These are phyloP conservation scores for Sclerotinia subarctica DNA, from an alignment of 2,329 filamentous ascomycete species.

Conservation along the genomic window DNA sequence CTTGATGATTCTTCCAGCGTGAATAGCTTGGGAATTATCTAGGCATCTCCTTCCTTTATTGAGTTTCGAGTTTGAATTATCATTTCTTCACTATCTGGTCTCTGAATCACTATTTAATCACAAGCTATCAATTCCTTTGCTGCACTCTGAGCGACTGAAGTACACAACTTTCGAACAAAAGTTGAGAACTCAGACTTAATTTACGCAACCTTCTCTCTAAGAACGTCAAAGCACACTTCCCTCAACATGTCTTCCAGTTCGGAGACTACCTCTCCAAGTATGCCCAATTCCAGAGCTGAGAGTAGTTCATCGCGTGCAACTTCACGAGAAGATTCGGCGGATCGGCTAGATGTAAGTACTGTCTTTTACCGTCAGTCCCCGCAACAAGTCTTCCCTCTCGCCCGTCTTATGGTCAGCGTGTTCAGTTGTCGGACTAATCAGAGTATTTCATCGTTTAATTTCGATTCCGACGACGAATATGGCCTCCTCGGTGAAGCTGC, in stretches of 20 bases:
- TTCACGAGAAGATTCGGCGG: not conserved
- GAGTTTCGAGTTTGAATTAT: not conserved
- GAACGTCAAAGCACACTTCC: not conserved
- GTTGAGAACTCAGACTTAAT: not conserved
- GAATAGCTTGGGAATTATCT: not conserved
- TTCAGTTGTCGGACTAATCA: not conserved
- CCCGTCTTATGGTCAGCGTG: not conserved
- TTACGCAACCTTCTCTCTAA: not conserved
- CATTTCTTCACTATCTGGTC: not conserved
- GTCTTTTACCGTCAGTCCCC: not conserved
- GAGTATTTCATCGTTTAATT: not conserved
- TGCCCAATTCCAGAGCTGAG: not conserved
- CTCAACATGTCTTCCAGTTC: not conserved
- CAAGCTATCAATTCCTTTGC: not conserved
- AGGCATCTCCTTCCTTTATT: not conserved
- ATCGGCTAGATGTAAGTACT: not conserved
- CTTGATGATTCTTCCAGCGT: not conserved
- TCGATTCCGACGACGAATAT: not conserved
- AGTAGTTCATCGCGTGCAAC: not conserved
- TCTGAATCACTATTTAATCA: not conserved
- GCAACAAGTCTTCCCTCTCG: not conserved
- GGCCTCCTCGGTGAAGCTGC: not conserved
- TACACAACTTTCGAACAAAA: not conserved
- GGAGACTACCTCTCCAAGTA: not conserved
- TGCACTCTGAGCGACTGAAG: not conserved